These are phyloP conservation scores for Viola odorata DNA, from an alignment of 345 rosid species.

Conservation along the genomic window DNA sequence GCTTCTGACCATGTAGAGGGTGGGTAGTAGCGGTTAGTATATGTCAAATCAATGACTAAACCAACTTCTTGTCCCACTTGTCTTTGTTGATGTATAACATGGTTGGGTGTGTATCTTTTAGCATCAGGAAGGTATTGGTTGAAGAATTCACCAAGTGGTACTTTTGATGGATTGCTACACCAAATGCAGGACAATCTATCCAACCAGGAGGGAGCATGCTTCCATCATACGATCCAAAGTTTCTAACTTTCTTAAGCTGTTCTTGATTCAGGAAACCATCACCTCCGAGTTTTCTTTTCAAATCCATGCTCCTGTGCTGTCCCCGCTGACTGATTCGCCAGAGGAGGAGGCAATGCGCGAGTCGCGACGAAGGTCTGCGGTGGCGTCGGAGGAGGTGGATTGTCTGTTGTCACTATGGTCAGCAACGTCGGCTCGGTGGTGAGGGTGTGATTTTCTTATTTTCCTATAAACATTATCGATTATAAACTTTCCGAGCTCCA, in stretches of 20 bases:
- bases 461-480: no score
- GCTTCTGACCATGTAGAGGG: slow-evolving; percentile 64
- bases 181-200: slow-evolving; percentile 80
- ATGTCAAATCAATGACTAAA: no score
- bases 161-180: slow-evolving; percentile 90
- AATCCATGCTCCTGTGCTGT: no score
- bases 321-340: no score
- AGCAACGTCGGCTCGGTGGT: no score
- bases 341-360: no score
- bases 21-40: slow-evolving; percentile 76
- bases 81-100: slow-evolving; percentile 70
- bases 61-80: slow-evolving; percentile 76
- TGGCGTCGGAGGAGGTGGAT: no score
- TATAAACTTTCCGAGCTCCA: no score
- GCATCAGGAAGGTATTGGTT: slow-evolving; percentile 54
- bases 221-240: slow-evolving; percentile 5
- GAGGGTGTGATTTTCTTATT: no score
- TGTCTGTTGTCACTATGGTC: no score
- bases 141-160: slow-evolving; percentile 78
- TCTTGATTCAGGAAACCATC: not conserved
- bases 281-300: not conserved
- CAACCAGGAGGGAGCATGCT: slow-evolving; percentile 29
- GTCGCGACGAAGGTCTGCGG: no score
- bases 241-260: not conserved
- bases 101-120: slow-evolving; percentile 90